These are phyloP conservation scores for Eremothecium cymbalariae DNA, from an alignment of 1,139 yeast species.

Conservation along the genomic window DNA sequence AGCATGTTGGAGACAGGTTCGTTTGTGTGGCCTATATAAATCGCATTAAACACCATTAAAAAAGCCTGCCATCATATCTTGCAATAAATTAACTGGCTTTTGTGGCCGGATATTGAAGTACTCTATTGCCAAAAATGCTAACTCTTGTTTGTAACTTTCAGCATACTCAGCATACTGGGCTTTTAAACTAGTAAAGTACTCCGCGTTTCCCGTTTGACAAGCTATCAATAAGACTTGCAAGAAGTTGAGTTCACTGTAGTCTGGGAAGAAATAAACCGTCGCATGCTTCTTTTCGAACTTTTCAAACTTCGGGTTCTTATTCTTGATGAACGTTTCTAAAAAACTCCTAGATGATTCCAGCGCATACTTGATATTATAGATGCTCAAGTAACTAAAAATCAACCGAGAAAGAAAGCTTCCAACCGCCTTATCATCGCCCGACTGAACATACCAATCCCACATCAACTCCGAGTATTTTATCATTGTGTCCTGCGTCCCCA, in stretches of 20 bases:
- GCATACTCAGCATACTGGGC: constrained; percentile 42
- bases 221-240: constrained; percentile 60
- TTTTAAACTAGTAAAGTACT: constrained; percentile 45
- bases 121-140: constrained; percentile 46
- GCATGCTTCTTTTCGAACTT: constrained; percentile 23
- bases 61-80: constrained; percentile 79
- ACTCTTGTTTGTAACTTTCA: constrained; percentile 34
- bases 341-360: constrained; percentile 33
- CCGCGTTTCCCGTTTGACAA: constrained; percentile 46
- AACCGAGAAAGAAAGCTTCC: constrained; percentile 54
- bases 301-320: constrained; percentile 14
- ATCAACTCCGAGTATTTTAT: constrained; percentile 46
- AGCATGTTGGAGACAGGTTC: too few species aligned
- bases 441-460: constrained; percentile 46
- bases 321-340: constrained; percentile 35
- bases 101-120: constrained; percentile 54
- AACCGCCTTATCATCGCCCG: constrained; percentile 34
- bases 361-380: constrained; percentile 55
- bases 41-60: constrained; percentile 35
- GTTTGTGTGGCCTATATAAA: too few species aligned
- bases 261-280: constrained; percentile 27
- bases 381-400: constrained; percentile 59
- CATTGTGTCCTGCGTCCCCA: constrained; percentile 59
- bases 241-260: constrained; percentile 48
- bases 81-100: constrained; percentile 60